phyloP scores from a whole-genome alignment of 2,329 filamentous ascomycete species.

The Blastomyces gilchristii region DNA sequence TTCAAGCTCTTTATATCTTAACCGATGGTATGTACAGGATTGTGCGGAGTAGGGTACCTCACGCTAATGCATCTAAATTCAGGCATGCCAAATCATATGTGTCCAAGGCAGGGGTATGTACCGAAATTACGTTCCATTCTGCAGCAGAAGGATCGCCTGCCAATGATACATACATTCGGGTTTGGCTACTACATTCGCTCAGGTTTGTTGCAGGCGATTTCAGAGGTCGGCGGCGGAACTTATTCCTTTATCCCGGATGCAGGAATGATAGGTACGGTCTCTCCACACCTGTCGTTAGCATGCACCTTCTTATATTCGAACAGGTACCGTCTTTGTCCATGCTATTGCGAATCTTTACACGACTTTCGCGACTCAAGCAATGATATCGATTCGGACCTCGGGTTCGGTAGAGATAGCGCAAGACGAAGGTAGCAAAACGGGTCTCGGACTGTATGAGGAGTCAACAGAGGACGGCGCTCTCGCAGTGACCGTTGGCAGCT shows the following conservation, averaged over 20 bases:
- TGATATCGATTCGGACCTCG: slow-evolving; percentile 30
- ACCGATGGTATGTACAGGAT: slow-evolving; percentile 20
- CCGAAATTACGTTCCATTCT: slow-evolving; percentile 39
- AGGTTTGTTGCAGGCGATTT: slow-evolving; percentile 49
- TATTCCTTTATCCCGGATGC: slow-evolving; percentile 54
- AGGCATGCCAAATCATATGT: slow-evolving; percentile 44
- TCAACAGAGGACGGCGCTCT: slow-evolving; percentile 19
- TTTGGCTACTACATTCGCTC: slow-evolving; percentile 44
- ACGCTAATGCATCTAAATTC: not conserved
- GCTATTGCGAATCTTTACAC: slow-evolving; percentile 52
- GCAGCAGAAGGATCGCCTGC: slow-evolving; percentile 31
- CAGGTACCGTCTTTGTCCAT: slow-evolving; percentile 50
- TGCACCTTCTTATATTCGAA: slow-evolving; percentile 4
- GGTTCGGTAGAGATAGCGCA: slow-evolving; percentile 14
- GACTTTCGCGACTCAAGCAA: slow-evolving; percentile 44
- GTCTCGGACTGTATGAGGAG: slow-evolving; percentile 32
- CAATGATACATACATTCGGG: slow-evolving; percentile 42
- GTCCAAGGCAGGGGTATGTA: slow-evolving; percentile 45
- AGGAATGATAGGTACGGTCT: slow-evolving; percentile 42
- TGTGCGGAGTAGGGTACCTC: not conserved
- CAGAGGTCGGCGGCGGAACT: slow-evolving; percentile 47
- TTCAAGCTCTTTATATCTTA: slow-evolving; percentile 26
- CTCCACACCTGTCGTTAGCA: not conserved
- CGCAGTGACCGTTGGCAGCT: slow-evolving; percentile 32
- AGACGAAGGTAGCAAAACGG: slow-evolving; percentile 19